Percentiles rank a stretch among this genome's conserved stretches.
phyloP scores from a whole-genome alignment of 805 yeast genomes.

The Starmerella gropengiesseri region DNA sequence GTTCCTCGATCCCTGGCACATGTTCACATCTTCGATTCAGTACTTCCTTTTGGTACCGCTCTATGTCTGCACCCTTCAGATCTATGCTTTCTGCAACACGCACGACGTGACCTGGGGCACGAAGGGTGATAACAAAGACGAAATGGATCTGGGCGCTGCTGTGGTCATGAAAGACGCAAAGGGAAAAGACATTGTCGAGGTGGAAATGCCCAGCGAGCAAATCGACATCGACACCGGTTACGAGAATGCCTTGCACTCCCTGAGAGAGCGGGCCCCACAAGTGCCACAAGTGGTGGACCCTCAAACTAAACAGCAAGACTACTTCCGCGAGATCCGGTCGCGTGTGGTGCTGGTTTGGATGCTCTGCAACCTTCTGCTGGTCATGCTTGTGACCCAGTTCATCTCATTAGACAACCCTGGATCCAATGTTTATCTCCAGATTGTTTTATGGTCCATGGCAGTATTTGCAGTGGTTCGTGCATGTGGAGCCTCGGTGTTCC shows the following conservation, averaged over 20 bases:
- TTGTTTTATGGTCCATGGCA: slow-evolving; percentile 89
- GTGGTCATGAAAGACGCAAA: slow-evolving; percentile 62
- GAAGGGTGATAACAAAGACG: slow-evolving; percentile 76
- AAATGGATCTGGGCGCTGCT: slow-evolving; percentile 65
- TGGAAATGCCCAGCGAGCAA: slow-evolving; percentile 60
- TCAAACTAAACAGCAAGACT: slow-evolving; percentile 48
- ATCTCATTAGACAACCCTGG: slow-evolving; percentile 55
- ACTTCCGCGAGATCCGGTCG: slow-evolving; percentile 89
- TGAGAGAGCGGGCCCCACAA: slow-evolving; percentile 57
- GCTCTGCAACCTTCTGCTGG: slow-evolving; percentile 64
- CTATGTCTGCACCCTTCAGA: slow-evolving; percentile 83
- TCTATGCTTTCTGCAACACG: slow-evolving; percentile 94
- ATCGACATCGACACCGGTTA: slow-evolving; percentile 73
- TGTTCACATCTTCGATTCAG: slow-evolving; percentile 74
- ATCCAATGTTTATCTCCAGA: slow-evolving; percentile 64
- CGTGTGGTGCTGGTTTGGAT: slow-evolving; percentile 95
- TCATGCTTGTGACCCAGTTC: slow-evolving; percentile 80
- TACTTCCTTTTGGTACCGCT: slow-evolving; percentile 85
- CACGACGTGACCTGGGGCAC: slow-evolving; percentile 99
- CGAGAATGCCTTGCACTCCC: slow-evolving; percentile 59
- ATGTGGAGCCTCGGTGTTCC: slow-evolving; percentile 63
- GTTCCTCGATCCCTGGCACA: slow-evolving; percentile 95
- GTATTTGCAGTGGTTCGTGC: slow-evolving; percentile 73
- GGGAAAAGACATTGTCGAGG: slow-evolving; percentile 74
- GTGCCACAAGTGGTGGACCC: slow-evolving; percentile 37